phyloP scores from a whole-genome alignment of 1,284 basidiomycete genomes.

The Termitomyces sp. region DNA sequence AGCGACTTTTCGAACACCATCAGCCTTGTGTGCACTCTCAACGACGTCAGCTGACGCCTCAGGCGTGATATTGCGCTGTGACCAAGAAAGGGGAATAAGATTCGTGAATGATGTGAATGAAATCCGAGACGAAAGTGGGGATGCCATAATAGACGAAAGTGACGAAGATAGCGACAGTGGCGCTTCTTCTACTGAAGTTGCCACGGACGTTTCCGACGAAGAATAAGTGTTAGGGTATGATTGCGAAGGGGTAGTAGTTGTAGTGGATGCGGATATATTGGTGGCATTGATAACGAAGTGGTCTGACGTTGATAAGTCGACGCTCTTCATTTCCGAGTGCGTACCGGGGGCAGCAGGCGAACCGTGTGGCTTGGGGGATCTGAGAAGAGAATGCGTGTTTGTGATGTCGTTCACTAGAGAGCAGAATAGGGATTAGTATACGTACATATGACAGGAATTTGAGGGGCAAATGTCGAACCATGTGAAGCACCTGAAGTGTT shows the following conservation, averaged over 20 bases:
- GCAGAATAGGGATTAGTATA: conserved; percentile 42
- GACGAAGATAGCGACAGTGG: conserved; percentile 22
- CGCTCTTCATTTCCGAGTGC: conserved; percentile 33
- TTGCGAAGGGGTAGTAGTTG: conserved; percentile 18
- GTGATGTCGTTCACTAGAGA: conserved; percentile 34
- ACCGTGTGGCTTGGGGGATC: conserved; percentile 28
- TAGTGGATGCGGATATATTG: conserved; percentile 9
- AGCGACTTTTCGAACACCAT: not conserved
- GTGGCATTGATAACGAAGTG: conserved; percentile 15
- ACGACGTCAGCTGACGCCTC: conserved; percentile 17
- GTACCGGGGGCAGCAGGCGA: conserved; percentile 17
- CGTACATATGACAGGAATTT: conserved; percentile 46
- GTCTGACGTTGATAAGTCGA: conserved; percentile 29
- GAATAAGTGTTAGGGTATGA: conserved; percentile 17
- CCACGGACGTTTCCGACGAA: conserved; percentile 5
- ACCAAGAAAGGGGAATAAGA: conserved; percentile 53
- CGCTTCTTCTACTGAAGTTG: conserved; percentile 12
- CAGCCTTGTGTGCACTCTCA: conserved; percentile 1
- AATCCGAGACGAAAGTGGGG: conserved; percentile 47
- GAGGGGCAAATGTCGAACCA: conserved; percentile 56
- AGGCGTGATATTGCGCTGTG: conserved; percentile 19
- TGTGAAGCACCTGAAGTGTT: conserved; percentile 34
- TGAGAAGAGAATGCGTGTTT: conserved; percentile 33
- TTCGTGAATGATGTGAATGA: conserved; percentile 49
- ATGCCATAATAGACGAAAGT: conserved; percentile 44